Conservation (phyloP, 805 yeast species). For the Saccharomycopsis sp. region DNA sequence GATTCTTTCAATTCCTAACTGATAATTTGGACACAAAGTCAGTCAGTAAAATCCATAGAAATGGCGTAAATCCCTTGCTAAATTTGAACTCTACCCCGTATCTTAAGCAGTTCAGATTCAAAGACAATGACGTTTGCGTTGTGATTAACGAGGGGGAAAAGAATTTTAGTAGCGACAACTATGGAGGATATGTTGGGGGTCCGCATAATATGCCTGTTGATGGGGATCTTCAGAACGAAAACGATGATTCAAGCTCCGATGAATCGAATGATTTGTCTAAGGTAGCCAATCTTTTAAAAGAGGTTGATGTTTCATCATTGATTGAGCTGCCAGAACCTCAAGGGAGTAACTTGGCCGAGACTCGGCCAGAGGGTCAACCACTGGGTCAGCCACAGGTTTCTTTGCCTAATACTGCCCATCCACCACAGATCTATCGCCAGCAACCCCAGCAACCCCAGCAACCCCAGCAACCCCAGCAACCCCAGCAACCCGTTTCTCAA, state of each 20-base stretch:
- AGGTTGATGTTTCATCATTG: neutral
- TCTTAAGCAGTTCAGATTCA: neutral
- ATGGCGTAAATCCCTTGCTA: conserved; percentile 6
- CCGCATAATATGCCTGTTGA: neutral
- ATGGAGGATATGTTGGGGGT: neutral
- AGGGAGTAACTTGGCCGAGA: too few relatives aligned
- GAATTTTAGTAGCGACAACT: neutral
- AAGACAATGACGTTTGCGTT: neutral
- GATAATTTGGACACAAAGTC: neutral
- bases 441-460: too few relatives aligned
- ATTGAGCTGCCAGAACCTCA: too few relatives aligned
- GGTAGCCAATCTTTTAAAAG: neutral
- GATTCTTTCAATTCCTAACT: neutral
- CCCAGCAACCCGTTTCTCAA: too few relatives aligned
- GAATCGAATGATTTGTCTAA: too few relatives aligned
- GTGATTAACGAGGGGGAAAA: neutral
- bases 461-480: too few relatives aligned
- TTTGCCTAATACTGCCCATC: too few relatives aligned
- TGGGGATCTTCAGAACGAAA: neutral
- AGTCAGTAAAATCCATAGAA: neutral
- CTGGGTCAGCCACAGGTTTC: too few relatives aligned
- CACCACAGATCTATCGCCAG: too few relatives aligned
- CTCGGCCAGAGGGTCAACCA: too few relatives aligned
- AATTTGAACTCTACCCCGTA: conserved; percentile 2
- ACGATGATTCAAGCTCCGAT: neutral